Evolutionary conservation across 129 eudicot genomes (phyloP), one percentile per base, ranked within the genome.

Genomic region (Ambrosia trifida): DNA sequence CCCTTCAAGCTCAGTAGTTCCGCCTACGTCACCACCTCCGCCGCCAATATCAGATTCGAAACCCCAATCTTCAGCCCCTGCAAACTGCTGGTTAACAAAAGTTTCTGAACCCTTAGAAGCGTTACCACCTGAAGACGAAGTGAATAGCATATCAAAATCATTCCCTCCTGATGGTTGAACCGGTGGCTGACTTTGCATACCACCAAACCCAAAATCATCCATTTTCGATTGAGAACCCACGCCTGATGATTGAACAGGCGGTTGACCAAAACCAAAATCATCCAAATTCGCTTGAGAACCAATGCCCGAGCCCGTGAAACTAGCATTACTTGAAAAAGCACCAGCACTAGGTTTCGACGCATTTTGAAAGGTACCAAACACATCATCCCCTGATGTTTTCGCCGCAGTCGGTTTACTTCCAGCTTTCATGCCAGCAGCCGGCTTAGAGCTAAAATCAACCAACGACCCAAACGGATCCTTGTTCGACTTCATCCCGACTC

Each of bases 1-100:
- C 69, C 99, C 99, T 56, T 94, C 99, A 72, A 94, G 88, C 82
- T 94, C 97, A 61, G 97, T 94, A 1, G 94, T 90, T 33, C 84
- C 88, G 9, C 92, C 88, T 16, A 38, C 74, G 68, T 89, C 91
- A 79, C 85, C 91, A 72, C 85, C 66, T 17, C 84, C 90, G n/a
- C 94, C 94, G 0, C 84, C 93, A 77, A 87, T 80, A 16, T 80
- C 89, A 62, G 77, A 52, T 40, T 78, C 81, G 17, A 78, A 78
- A 76, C 82, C 95, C 96, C 98, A 93, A 70, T 85, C 92, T 72
- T 89, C 98, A 74, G 76, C 89, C 59, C 83, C 96, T 24, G 85
- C 83, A 78, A 87, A 81, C 54, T 83, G 89, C 78, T 90, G 80
- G 74, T 47, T 78, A 12, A 14, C 70, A 63, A 56, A 57, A 46